These are phyloP conservation scores for Gyrodon lividus DNA, from an alignment of 768 basidiomycete genomes.

Conservation along the genomic window DNA sequence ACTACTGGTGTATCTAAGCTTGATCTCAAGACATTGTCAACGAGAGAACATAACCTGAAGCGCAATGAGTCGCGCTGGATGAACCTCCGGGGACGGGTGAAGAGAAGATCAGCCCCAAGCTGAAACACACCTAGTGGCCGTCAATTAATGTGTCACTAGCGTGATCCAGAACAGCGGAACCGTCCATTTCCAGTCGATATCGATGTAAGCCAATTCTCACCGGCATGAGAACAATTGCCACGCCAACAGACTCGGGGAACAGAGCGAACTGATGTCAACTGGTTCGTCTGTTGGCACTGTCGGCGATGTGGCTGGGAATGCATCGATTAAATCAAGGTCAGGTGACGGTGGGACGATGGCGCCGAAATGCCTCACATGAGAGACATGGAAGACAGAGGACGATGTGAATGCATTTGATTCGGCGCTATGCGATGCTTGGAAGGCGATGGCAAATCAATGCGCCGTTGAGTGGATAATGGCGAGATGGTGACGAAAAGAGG, in stretches of 20 bases:
- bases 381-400: too few relatives aligned
- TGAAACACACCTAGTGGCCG: neutral
- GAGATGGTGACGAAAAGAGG: neutral
- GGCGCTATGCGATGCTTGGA: neutral
- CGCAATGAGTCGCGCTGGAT: too few relatives aligned
- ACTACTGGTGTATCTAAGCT: neutral
- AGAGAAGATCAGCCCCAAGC: neutral
- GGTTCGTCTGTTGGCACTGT: neutral
- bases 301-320: neutral
- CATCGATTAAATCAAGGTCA: neutral
- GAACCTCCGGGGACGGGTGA: neutral
- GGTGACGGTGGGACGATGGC: constrained; percentile 4
- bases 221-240: neutral
- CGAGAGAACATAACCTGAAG: neutral
- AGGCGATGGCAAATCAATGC: neutral
- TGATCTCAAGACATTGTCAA: neutral
- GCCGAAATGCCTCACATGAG: neutral
- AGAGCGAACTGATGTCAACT: constrained; percentile 4
- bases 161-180: neutral
- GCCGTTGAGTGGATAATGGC: neutral
- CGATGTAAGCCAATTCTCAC: neutral
- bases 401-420: neutral
- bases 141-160: neutral
- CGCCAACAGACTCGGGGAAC: constrained; percentile 10
- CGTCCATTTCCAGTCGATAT: neutral